Percentiles rank a stretch among this genome's conserved stretches.
Conservation (phyloP, 208 protist genomes). For the Angomonas ambiguus region DNA sequence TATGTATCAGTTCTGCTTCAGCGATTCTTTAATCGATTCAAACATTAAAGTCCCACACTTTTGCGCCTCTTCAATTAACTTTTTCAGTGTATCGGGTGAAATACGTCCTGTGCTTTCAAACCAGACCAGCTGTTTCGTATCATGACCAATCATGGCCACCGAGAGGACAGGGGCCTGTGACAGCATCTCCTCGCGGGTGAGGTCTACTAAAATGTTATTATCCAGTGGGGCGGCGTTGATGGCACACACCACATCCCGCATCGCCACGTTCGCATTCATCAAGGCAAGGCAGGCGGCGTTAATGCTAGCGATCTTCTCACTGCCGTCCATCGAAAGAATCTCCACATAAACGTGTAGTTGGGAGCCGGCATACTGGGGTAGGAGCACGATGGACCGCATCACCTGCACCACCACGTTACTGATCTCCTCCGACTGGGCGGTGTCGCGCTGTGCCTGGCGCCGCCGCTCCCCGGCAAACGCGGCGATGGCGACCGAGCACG, state of each 20-base stretch:
- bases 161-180: slow-evolving; percentile 65
- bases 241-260: slow-evolving; percentile 71
- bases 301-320: slow-evolving; percentile 77
- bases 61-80: slow-evolving; percentile 55
- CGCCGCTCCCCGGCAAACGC: slow-evolving; percentile 70
- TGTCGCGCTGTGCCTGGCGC: slow-evolving; percentile 55
- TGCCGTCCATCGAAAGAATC: slow-evolving; percentile 75
- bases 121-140: slow-evolving; percentile 69
- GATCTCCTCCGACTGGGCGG: slow-evolving; percentile 69
- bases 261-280: slow-evolving; percentile 72
- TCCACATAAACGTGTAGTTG: slow-evolving; percentile 85
- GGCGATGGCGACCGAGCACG: slow-evolving; percentile 76
- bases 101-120: slow-evolving; percentile 67
- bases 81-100: slow-evolving; percentile 37
- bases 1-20: slow-evolving; percentile 28
- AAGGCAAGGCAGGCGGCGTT: slow-evolving; percentile 88
- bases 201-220: slow-evolving; percentile 57
- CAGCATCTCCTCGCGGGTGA: slow-evolving; percentile 73
- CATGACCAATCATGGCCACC: slow-evolving; percentile 59
- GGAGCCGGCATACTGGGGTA: slow-evolving; percentile 83
- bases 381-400: slow-evolving; percentile 63
- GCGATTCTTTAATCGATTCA: slow-evolving; percentile 7
- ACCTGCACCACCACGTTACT: slow-evolving; percentile 65
- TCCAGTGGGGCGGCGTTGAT: slow-evolving; percentile 69
- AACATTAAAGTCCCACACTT: slow-evolving; percentile 39